These are phyloP conservation scores for Penicillium ochrochloron DNA, from an alignment of 495 filamentous ascomycete genomes.

Conservation along the genomic window DNA sequence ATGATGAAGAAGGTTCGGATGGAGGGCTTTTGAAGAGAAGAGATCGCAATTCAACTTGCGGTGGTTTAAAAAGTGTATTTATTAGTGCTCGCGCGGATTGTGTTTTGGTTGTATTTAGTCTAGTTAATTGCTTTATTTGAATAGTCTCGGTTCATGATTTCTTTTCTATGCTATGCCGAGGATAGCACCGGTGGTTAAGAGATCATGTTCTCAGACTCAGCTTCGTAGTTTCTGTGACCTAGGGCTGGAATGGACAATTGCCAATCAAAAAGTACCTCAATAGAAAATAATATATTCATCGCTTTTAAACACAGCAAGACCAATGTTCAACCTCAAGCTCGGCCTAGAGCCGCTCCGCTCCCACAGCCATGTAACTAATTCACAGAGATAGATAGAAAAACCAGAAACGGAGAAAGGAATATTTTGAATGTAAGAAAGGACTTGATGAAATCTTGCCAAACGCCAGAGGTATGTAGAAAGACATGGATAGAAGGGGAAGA, in stretches of 20 bases:
- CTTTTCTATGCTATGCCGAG: too few relatives aligned
- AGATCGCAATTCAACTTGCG: neutral
- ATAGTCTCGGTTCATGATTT: too few relatives aligned
- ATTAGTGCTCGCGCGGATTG: too few relatives aligned
- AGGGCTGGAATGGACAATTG: too few relatives aligned
- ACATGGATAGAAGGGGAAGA: constrained; percentile 1
- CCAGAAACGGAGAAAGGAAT: neutral
- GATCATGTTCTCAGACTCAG: too few relatives aligned
- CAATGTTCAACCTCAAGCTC: neutral
- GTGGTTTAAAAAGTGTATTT: neutral
- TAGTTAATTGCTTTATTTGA: too few relatives aligned
- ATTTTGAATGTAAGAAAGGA: neutral
- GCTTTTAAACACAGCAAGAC: neutral
- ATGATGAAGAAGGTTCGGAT: too few relatives aligned
- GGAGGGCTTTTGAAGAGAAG: neutral
- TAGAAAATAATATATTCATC: constrained; percentile 9
- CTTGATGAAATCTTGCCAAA: constrained; percentile 5
- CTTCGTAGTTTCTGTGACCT: too few relatives aligned
- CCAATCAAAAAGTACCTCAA: too few relatives aligned
- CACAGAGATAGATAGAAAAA: neutral
- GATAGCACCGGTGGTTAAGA: too few relatives aligned
- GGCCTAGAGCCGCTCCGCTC: neutral
- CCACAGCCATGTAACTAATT: neutral
- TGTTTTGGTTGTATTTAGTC: too few relatives aligned
- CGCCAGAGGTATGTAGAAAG: constrained; percentile 11